Percentiles rank a stretch among this genome's conserved stretches.
Evolutionary conservation across 2,329 filamentous ascomycete genomes (phyloP).

Genomic region (Arthrobotrys musiformis): DNA sequence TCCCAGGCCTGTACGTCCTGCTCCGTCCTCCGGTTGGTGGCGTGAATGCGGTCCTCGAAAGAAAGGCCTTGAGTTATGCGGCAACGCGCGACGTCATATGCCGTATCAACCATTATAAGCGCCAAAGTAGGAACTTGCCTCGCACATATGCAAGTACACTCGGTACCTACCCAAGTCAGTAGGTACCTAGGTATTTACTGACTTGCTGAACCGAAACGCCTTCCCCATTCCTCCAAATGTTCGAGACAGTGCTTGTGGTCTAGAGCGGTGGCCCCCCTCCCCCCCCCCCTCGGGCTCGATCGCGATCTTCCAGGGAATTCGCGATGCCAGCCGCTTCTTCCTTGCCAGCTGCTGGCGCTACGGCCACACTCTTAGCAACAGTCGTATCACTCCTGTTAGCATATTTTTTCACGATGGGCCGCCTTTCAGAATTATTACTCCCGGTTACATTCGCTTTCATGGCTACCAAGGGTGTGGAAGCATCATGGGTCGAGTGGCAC

Average conservation of each 20-base stretch:
- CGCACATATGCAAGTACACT: too few relatives aligned
- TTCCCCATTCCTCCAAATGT: not conserved
- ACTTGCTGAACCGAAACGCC: not conserved
- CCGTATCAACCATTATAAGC: too few relatives aligned
- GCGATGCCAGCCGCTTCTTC: not conserved
- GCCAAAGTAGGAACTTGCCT: too few relatives aligned
- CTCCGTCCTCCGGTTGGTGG: too few relatives aligned
- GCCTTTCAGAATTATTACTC: constrained; percentile 8
- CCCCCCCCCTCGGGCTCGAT: not conserved
- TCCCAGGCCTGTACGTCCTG: not conserved
- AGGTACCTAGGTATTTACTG: not conserved
- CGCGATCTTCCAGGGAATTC: not conserved
- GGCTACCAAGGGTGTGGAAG: not conserved
- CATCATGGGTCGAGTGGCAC: constrained; percentile 66
- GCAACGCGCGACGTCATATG: too few relatives aligned
- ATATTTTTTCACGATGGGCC: constrained; percentile 2
- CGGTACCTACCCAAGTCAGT: too few relatives aligned
- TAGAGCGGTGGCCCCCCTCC: too few relatives aligned
- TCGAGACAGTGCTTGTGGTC: too few relatives aligned
- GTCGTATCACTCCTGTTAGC: not conserved
- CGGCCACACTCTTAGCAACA: not conserved
- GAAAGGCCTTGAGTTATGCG: too few relatives aligned
- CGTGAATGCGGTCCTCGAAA: too few relatives aligned
- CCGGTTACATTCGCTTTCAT: not conserved
- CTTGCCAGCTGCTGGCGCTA: too few relatives aligned